Evolutionary conservation across 306 rosid genomes (phyloP), one percentile per base, ranked within the genome.

Genomic region (Cicer arietinum): DNA sequence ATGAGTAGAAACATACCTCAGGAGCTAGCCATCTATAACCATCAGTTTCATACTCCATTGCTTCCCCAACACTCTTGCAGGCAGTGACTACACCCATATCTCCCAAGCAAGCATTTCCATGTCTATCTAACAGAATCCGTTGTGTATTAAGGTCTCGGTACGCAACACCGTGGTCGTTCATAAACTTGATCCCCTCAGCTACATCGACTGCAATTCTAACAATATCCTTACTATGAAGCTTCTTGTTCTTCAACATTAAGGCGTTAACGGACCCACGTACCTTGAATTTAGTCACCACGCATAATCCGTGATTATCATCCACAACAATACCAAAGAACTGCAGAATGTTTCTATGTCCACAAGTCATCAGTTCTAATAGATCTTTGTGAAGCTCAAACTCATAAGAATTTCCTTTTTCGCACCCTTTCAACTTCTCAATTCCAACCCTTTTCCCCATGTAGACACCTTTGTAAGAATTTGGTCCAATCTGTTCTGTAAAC

Each of bases 11-110:
- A 73, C 96, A 70, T 79, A 94, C 98, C 98, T 94, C 99, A 0
- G 97, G 97, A 84, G 99, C 99, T 35, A 94, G 87, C 99, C 97
- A 94, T 40, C 93, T 85, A 66, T 89, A 94, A 59, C 99, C 99
- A 84, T 94, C 97, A 45, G 95, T 94, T 87, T 94, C 99, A 37
- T 92, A 94, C 82, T 94, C 97, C 82, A 79, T 85, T 75, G 89
- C 96, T 70, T 94, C 97, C 1, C 96, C 96, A 78, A 80, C 83
- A 78, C 86, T 85, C 67, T 90, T 85, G 88, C 99, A 92, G 40
- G 92, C 96, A 69, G 95, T 85, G 53, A 94, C 87, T 4, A 94
- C 78, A 48, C 99, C 99, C 89, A 92, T 86, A 76, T 94, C 96
- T 40, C 95, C 97, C 75, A 94, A 85, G 88, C 93, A 90, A 77